Base-by-base conservation (phyloP, 305 asterid species). In the Fraxinus sp. region DNA sequence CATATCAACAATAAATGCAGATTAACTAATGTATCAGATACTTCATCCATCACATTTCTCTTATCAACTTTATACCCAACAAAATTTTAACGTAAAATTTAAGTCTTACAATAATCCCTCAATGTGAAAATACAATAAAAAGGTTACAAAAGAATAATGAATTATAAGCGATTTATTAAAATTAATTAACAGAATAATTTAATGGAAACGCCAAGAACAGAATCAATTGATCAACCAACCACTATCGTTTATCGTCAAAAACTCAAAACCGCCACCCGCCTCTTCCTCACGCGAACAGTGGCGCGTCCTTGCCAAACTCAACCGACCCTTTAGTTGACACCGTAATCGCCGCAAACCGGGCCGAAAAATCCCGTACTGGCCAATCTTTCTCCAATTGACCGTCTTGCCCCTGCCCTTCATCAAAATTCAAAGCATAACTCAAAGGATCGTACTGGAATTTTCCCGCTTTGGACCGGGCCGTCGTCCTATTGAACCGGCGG, bases 351-450 rank as follows among this genome's bases (percentile, higher is more conserved):
- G 97, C 87, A 5, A 83, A 93, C 36, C 93, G 89, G 16, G 93
- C 87, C 4, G 93, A 86, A 80, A 91, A 91, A 86, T 89, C 90
- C 14, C 89, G 88, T 81, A 24, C 83, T 2, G 78, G n/a, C 72
- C 86, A 83, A 68, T 88, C 92, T 18, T 81, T 88, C 41, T 90
- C 95, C 24, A 46, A 18, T 26, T 83, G 90, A 73, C 89, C 87
- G 28, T 80, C 82, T 33, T 35, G 85, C 74, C 88, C 91, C 59
- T 78, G 88, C 4, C 96, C 92, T 2, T 91, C 93, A 3, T 94
- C 98, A 86, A 94, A 94, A 84, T 94, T 94, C 86, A 90, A 80
- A 1, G 95, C 87, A 57, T 94, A 94, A 84, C 98, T 91, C 82
- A 85, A 68, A 1, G 95, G 93, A 76, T 93, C 97, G 85, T 94